Base-by-base conservation (phyloP, 768 basidiomycete genomes). In the Amanita exitialis region DNA sequence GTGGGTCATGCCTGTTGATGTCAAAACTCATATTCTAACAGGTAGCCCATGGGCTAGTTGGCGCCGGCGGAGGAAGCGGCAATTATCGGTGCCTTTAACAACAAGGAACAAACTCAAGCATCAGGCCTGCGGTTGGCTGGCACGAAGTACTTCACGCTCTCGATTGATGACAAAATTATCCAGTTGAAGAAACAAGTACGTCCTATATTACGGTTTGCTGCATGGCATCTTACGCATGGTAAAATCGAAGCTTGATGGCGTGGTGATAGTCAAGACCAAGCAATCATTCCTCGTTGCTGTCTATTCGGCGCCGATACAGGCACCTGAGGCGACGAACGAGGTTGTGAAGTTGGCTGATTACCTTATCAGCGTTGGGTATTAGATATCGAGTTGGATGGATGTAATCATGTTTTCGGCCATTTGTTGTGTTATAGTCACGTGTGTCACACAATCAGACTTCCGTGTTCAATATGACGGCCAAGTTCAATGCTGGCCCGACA, bases 271-370 rank as follows among this genome's bases (percentile, higher is more conserved):
- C 43, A 87, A 86, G 73, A 94, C 90, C 15, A 84, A 76, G 54
- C 85, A 88, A 60, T 90, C 89, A n/a, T 70, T 95, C 51, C 72
- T 97, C 47, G 81, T 96, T 18, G 78, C 80, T 4, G 82, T 83
- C 61, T 97, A 95, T 66, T 53, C 53, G 0, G 69, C 73, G 4
- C 90, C 90, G 0, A 61, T 64, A 36, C 84, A 86, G 62, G 82
- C 80, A 2, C 58, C 69, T 13, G 92, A 94, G 63, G 72, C 77
- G 15, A 84, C 79, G 18, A 60, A 74, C 13, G 56, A 87, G 34
- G 86, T 86, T 36, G 81, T 86, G 64, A 61, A 58, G 4, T 69
- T 94, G 20, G 90, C 81, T 30, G 86, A 92, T 65, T 91, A 93
- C 66, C 75, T 96, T 62, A 85, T 77, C 57, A 54, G 62, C 42